Conservation (phyloP, 148 eudicot genomes). For the Chenopodium quinoa region DNA sequence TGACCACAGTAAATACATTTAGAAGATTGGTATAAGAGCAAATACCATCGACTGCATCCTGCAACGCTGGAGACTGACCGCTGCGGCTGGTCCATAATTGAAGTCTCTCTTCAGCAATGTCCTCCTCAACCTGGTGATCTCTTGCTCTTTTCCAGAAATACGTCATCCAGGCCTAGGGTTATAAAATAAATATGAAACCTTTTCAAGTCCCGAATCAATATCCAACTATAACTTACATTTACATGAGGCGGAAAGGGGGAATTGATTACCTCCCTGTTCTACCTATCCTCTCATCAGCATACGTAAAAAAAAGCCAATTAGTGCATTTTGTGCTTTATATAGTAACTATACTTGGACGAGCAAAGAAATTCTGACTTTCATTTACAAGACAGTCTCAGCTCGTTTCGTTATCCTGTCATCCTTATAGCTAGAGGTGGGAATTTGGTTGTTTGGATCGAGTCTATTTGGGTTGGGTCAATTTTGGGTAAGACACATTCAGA, state of each 20-base stretch:
- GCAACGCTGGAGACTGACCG: slow-evolving; percentile 58
- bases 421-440: too few species aligned
- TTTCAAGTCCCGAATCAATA: not conserved
- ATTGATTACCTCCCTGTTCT: not conserved
- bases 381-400: not conserved
- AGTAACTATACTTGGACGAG: not conserved
- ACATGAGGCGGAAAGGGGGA: not conserved
- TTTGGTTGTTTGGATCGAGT: too few species aligned
- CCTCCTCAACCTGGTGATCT: slow-evolving; percentile 71
- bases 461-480: too few species aligned
- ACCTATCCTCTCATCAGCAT: not conserved
- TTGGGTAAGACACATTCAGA: too few species aligned
- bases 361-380: not conserved
- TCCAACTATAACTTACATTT: not conserved
- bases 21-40: slow-evolving; percentile 10
- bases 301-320: not conserved
- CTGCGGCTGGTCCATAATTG: slow-evolving; percentile 66
- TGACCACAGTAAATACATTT: not conserved
- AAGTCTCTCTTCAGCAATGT: slow-evolving; percentile 74
- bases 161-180: slow-evolving; percentile 64
- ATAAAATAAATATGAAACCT: not conserved
- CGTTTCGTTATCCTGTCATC: too few species aligned
- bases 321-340: not conserved
- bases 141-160: slow-evolving; percentile 86
- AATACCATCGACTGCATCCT: slow-evolving; percentile 80